These are phyloP conservation scores for Geosiphon pyriformis DNA, from an alignment of 192 early-diverging fungal genomes.

Conservation along the genomic window DNA sequence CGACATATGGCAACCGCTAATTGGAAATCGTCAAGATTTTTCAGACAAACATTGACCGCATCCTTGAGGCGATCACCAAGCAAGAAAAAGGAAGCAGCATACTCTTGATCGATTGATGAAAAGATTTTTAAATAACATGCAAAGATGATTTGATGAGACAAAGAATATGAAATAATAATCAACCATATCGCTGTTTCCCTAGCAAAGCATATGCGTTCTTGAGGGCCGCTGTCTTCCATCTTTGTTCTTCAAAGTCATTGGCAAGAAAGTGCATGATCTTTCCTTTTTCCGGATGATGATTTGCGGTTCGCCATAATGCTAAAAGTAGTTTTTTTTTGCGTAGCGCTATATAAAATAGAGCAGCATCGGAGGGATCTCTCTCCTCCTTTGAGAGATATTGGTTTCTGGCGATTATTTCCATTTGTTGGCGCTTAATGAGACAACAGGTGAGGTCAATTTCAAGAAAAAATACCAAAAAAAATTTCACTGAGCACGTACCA, in stretches of 20 bases:
- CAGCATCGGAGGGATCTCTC: constrained; percentile 79
- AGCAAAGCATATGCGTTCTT: constrained; percentile 98
- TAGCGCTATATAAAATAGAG: constrained; percentile 87
- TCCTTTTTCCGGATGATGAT: constrained; percentile 74
- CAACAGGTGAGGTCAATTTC: too few relatives aligned
- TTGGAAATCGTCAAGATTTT: constrained; percentile 87
- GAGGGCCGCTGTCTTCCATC: constrained; percentile 91
- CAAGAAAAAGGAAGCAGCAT: constrained; percentile 94
- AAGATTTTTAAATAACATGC: neutral
- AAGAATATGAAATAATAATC: neutral
- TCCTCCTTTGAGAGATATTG: constrained; percentile 71
- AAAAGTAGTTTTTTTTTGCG: constrained; percentile 85
- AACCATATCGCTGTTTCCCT: constrained; percentile 89
- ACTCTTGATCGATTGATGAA: constrained; percentile 46
- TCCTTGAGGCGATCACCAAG: constrained; percentile 83
- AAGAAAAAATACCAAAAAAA: too few relatives aligned
- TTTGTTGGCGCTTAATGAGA: constrained; percentile 50
- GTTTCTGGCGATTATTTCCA: constrained; percentile 87
- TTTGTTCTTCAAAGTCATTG: constrained; percentile 84
- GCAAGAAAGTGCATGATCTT: constrained; percentile 88
- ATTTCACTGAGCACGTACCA: too few relatives aligned
- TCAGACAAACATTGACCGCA: constrained; percentile 88
- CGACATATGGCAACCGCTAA: constrained; percentile 88
- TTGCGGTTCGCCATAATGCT: constrained; percentile 85
- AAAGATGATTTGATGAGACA: neutral